Percentiles rank a stretch among this genome's conserved stretches.
Evolutionary conservation across 805 yeast genomes (phyloP).

Genomic region (Candida cerambycidarum): DNA sequence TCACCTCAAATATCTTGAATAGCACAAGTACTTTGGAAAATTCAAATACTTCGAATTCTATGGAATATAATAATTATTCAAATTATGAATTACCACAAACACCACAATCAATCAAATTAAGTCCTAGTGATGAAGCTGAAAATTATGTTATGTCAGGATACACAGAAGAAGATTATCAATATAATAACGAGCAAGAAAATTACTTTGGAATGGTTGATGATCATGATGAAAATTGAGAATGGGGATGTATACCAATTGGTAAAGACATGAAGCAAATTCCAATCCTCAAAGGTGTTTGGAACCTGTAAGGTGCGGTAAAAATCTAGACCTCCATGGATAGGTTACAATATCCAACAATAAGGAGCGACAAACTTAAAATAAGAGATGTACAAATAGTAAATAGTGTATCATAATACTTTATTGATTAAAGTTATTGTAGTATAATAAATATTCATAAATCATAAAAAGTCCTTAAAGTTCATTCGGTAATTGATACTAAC

Average conservation of each 20-base stretch:
- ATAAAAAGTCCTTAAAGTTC: background rate
- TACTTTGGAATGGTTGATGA: constrained; percentile 38
- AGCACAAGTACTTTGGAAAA: constrained; percentile 1
- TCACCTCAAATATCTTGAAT: constrained; percentile 1
- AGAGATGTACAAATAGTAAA: background rate
- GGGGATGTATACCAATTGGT: no score
- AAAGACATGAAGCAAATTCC: no score
- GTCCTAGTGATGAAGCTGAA: constrained; percentile 42
- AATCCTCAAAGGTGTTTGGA: no score
- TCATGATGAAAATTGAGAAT: background rate
- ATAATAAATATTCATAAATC: constrained; percentile 4
- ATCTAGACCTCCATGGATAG: no score
- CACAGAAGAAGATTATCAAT: constrained; percentile 16
- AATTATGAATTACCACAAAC: constrained; percentile 21
- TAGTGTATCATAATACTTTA: constrained; percentile 8
- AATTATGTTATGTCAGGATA: constrained; percentile 37
- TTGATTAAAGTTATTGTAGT: constrained; percentile 5
- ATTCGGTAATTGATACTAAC: constrained; percentile 20
- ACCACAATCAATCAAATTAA: constrained; percentile 26
- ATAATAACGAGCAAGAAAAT: constrained; percentile 34
- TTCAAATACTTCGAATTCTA: background rate
- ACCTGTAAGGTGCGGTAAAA: no score
- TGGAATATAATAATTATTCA: constrained; percentile 8
- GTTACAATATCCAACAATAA: no score
- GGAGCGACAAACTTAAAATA: background rate